phyloP scores from a whole-genome alignment of 441 rosid species.

The Eutrema salsugineum region DNA sequence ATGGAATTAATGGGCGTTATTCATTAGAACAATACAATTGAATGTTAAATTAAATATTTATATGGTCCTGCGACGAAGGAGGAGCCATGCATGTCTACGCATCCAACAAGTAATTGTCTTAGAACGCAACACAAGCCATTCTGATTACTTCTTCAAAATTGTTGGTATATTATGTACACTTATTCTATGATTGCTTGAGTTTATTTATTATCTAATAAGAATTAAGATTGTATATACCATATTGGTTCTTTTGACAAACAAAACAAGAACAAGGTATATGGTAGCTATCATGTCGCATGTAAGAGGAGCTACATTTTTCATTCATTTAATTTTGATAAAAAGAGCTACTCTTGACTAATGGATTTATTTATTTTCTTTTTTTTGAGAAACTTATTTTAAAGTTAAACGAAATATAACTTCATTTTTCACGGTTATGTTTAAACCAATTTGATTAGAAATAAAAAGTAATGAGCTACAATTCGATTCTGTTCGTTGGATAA shows the following conservation, averaged over 20 bases:
- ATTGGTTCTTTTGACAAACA: neutral
- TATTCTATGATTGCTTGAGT: neutral
- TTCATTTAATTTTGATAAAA: too few species aligned
- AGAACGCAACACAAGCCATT: conserved; percentile 20
- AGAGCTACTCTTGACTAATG: neutral
- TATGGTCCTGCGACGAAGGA: conserved; percentile 23
- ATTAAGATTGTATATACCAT: neutral
- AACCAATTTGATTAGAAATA: neutral
- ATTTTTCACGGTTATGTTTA: neutral
- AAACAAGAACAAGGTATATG: neutral
- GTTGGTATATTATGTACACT: neutral
- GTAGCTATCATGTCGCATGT: conserved; percentile 13
- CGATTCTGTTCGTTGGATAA: neutral
- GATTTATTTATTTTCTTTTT: neutral
- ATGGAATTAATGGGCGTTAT: conserved; percentile 14
- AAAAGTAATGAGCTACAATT: neutral
- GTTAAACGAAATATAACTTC: neutral
- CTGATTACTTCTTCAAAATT: conserved; percentile 14
- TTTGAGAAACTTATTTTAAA: neutral
- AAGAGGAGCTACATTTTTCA: neutral
- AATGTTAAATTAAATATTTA: conserved; percentile 23
- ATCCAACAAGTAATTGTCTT: conserved; percentile 12
- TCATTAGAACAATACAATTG: conserved; percentile 22
- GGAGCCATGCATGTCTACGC: conserved; percentile 20
- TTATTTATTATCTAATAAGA: neutral